Evolutionary conservation across 1,139 yeast species (phyloP), one percentile per base, ranked within the genome.

Genomic region (Hanseniaspora gamundiae): DNA sequence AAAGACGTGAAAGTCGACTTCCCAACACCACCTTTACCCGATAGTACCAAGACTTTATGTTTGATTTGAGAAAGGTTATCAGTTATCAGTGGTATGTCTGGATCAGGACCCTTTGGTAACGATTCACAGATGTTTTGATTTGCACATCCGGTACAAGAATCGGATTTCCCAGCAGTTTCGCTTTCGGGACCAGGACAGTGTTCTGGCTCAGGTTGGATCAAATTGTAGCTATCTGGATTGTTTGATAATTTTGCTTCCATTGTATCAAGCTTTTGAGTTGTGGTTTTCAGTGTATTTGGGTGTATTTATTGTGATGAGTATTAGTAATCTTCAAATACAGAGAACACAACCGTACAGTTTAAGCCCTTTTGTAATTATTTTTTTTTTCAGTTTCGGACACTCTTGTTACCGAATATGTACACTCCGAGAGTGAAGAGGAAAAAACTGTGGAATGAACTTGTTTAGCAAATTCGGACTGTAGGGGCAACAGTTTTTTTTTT

Each of bases 131-230:
- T 83, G 43, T 73, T 77, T 63, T 91, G 88, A 62, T 93, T 91
- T 16, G 97, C 94, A 66, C 99, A 93, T 14, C 96, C 96, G 14
- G 68, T 71, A 61, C 99, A 93, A 13, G 97, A 95, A 57, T 85
- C 95, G 2, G 86, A 91, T 56, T 80, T 77, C 8, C 99, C 99
- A 2, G 99, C 98, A 45, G 68, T 66, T 52, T 86, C 95, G 1
- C 94, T 83, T 58, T 88, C 95, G 1, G 97, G 95, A 0, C 98
- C 99, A 0, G 98, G 98, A 67, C 99, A 91, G 63, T 91, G 97
- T 57, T 87, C 96, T 2, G 96, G 95, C 55, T 82, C 87, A 2
- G 84, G 80, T 16, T 59, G 64, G 35, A 63, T 58, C 17, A 59
- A 44, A 26, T 31, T 16, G 24, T 17, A 24, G 8, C 16, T 20